A percentile compares a stretch with the other conserved stretches of the same genome.
Conservation (phyloP, 1,139 yeast genomes). For the Yamadazyma friedrichii region DNA sequence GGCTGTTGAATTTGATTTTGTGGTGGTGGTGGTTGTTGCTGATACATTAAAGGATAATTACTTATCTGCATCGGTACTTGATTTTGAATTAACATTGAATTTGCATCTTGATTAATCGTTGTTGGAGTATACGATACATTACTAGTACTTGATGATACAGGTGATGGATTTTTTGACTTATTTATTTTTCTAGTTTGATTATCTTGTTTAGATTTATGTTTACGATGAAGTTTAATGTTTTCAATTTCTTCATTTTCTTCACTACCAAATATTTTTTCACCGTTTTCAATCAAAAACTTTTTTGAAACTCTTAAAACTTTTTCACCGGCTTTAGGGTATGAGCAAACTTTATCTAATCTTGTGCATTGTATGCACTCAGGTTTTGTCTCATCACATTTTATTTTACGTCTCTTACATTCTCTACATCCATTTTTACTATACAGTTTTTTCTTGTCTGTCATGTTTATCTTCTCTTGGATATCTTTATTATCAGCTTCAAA, state of each 20-base stretch:
- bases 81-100: not conserved
- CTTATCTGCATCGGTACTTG: not conserved
- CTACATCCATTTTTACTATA: conserved; percentile 41
- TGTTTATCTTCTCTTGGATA: not conserved
- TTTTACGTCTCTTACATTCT: conserved; percentile 42
- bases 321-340: conserved; percentile 35
- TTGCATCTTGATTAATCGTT: too few species aligned
- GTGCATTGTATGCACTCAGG: conserved; percentile 53
- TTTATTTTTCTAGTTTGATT: not conserved
- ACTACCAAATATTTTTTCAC: not conserved
- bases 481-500: too few species aligned
- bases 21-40: conserved; percentile 1
- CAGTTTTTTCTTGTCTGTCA: conserved; percentile 17
- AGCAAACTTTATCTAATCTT: conserved; percentile 32
- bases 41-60: not conserved
- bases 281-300: conserved; percentile 14
- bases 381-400: conserved; percentile 58
- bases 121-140: not conserved
- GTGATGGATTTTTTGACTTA: not conserved
- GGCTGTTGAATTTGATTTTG: not conserved
- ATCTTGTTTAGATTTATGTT: conserved; percentile 2
- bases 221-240: conserved; percentile 1
- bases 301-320: conserved; percentile 28
- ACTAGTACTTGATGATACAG: not conserved
- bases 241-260: conserved; percentile 5